Base-by-base conservation (phyloP, 2,329 filamentous ascomycete species). In the Colletotrichum sidae region DNA sequence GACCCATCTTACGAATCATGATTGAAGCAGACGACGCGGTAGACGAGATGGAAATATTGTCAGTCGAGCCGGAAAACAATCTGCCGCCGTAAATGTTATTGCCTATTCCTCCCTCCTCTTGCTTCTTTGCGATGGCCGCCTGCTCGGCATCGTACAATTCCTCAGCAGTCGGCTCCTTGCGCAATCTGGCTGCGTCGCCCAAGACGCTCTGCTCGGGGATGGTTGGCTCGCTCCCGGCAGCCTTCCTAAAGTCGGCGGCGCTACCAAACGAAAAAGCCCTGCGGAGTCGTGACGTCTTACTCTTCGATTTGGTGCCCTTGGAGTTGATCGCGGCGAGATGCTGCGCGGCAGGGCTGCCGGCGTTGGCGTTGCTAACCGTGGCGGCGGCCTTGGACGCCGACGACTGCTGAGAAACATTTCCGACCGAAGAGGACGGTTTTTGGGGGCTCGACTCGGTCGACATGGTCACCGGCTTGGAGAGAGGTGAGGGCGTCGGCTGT, bases 1-100 rank as follows among this genome's bases (percentile, higher is more conserved):
- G 93, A 60, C 96, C 96, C 96, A 99, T 99, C 82, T 99, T 99
- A 57, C 96, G 90, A 70, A 99, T 92, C 93, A 96, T 96, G 72
- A 96, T 89, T 37, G 93, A 96, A 39, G 93, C 93, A 17, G 93
- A 96, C 7, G 93, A 96, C 17, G 93, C 93, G 9, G 93, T 96
- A 4, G 93, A 96, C 1, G 92, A 95, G 69, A 96, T 93, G 12
- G 93, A 96, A 49, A 99, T 80, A 71, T 98, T 98, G 78, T 99
- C 96, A 0, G 93, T 98, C 5, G 96, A 99, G 12, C 93, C 92
- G 13, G 90, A 88, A 75, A 98, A 97, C 69, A 95, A 87, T 69
- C 91, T 91, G 12, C 93, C 92, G 33, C 92, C 92, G 76, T 99
- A 99, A 70, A 99, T 99, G 75, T 90, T 96, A 74, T 91, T 94